phyloP scores from a whole-genome alignment of 257 asterid genomes.

The Phtheirospermum japonicum region DNA sequence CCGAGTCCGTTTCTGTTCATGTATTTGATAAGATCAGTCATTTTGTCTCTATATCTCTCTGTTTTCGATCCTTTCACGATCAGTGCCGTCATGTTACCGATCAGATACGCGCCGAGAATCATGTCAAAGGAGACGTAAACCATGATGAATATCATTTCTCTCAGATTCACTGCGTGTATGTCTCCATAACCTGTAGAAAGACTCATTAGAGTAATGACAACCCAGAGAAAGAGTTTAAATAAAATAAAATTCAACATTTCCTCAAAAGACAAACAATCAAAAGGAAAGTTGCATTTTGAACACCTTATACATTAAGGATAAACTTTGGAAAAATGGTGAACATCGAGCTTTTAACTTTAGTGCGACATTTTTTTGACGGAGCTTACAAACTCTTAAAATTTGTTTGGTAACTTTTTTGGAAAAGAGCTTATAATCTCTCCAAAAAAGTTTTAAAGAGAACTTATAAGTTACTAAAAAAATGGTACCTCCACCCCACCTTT shows the following conservation, averaged over 20 bases:
- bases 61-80: slow-evolving; percentile 94
- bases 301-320: no score
- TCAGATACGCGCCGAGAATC: slow-evolving; percentile 91
- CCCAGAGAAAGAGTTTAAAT: background rate
- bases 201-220: background rate
- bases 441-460: no score
- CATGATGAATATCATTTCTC: slow-evolving; percentile 96
- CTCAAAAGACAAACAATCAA: no score
- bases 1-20: slow-evolving; percentile 82
- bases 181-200: slow-evolving; percentile 85
- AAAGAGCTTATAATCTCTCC: no score
- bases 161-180: slow-evolving; percentile 85
- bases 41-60: slow-evolving; percentile 80
- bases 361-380: no score
- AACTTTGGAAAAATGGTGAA: no score
- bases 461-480: no score
- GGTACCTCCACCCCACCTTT: no score
- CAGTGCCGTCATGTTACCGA: slow-evolving; percentile 97
- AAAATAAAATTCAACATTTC: no score
- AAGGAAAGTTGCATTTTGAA: background rate
- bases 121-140: slow-evolving; percentile 85
- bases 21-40: slow-evolving; percentile 75
- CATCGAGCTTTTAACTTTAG: no score
- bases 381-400: no score
- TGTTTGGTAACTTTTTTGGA: no score